phyloP scores from a whole-genome alignment of 1,284 basidiomycete species.

The Heimioporus retisporus region DNA sequence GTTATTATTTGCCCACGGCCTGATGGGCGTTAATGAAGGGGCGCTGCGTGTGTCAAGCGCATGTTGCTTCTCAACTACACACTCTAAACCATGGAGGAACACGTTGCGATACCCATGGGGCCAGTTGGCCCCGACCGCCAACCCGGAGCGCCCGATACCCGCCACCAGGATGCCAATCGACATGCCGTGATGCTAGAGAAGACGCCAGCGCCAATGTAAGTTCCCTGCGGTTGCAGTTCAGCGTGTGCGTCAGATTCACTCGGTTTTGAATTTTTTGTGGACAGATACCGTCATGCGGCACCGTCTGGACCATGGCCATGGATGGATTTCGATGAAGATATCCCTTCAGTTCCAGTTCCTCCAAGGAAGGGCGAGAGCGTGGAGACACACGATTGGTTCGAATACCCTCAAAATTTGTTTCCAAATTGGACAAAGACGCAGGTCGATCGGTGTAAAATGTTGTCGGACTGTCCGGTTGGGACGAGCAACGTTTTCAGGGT shows the following conservation, averaged over 20 bases:
- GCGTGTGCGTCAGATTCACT: background rate
- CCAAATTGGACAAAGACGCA: slow-evolving; percentile 64
- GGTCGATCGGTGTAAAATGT: slow-evolving; percentile 54
- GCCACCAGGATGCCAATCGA: background rate
- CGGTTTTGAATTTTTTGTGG: background rate
- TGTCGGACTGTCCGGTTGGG: slow-evolving; percentile 35
- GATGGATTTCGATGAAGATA: slow-evolving; percentile 47
- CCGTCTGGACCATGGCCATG: slow-evolving; percentile 46
- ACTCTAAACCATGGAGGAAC: slow-evolving; percentile 23
- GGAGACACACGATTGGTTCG: slow-evolving; percentile 43
- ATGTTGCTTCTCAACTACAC: slow-evolving; percentile 6
- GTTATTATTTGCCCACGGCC: slow-evolving; percentile 13
- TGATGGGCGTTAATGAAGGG: slow-evolving; percentile 16
- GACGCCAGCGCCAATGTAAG: slow-evolving; percentile 38
- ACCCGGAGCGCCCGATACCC: background rate
- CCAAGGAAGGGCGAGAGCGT: background rate
- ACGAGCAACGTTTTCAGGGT: slow-evolving; percentile 51
- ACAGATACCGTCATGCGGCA: slow-evolving; percentile 43
- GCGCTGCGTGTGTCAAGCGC: slow-evolving; percentile 9
- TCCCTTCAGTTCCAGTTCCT: slow-evolving; percentile 17
- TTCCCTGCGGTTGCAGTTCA: background rate
- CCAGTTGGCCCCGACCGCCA: background rate
- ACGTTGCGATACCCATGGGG: slow-evolving; percentile 33
- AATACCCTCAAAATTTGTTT: slow-evolving; percentile 62
- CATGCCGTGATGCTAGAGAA: slow-evolving; percentile 17